Conservation (phyloP, 2,329 filamentous ascomycete species). For the Pezicula radicicola region DNA sequence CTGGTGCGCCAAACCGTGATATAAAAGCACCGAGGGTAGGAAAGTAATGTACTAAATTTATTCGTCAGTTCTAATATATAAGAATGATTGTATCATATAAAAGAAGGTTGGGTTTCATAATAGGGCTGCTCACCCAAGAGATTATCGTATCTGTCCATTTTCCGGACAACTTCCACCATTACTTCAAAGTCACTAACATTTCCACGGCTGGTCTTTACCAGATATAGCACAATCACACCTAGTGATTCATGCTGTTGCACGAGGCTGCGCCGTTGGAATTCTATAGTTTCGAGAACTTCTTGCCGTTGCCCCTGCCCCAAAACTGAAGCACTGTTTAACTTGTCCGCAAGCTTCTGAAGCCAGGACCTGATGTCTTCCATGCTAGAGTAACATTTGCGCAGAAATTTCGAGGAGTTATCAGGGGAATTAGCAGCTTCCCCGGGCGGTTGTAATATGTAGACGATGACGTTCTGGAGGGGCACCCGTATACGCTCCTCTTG, state of each 20-base stretch:
- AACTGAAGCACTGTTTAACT: constrained; percentile 70
- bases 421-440: constrained; percentile 41
- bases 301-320: constrained; percentile 62
- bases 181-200: constrained; percentile 69
- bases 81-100: not conserved
- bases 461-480: constrained; percentile 52
- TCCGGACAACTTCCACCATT: constrained; percentile 66
- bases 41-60: constrained; percentile 68
- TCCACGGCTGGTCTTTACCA: constrained; percentile 74
- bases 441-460: constrained; percentile 50
- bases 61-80: constrained; percentile 9
- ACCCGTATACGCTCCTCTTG: constrained; percentile 41
- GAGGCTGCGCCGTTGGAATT: constrained; percentile 77
- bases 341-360: constrained; percentile 74
- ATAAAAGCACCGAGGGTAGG: constrained; percentile 77
- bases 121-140: constrained; percentile 41
- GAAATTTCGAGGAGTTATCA: constrained; percentile 57
- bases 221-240: constrained; percentile 72
- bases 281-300: constrained; percentile 73
- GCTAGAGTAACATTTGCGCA: constrained; percentile 70
- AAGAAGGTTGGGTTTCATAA: not conserved
- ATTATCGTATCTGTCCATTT: constrained; percentile 73
- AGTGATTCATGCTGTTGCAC: constrained; percentile 88
- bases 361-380: constrained; percentile 76
- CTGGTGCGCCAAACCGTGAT: constrained; percentile 73